Evolutionary conservation across 2,329 filamentous ascomycete genomes (phyloP).

Genomic region (Claviceps fusiformis): DNA sequence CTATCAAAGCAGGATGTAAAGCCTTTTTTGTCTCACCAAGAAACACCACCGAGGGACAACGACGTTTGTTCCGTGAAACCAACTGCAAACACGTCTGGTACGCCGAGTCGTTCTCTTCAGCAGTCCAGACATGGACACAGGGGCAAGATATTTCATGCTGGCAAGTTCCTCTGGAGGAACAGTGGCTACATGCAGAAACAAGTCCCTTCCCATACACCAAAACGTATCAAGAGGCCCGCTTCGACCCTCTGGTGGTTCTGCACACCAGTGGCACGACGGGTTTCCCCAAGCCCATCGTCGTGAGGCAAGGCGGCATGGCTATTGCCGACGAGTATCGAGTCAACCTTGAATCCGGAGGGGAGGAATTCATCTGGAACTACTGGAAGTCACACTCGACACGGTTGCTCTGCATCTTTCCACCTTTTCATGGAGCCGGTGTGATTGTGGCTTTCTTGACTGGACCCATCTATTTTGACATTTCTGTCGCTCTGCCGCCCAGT

Average conservation of each 20-base stretch:
- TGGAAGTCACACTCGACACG: not conserved
- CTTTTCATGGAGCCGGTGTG: constrained; percentile 25
- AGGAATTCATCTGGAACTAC: not conserved
- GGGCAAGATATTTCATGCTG: constrained; percentile 21
- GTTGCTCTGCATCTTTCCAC: constrained; percentile 17
- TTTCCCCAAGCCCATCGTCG: constrained; percentile 21
- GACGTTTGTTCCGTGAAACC: constrained; percentile 28
- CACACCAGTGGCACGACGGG: constrained; percentile 9
- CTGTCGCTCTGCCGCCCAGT: constrained; percentile 16
- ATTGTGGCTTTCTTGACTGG: constrained; percentile 4
- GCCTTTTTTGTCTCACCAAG: constrained; percentile 6
- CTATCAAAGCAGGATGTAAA: constrained; percentile 7
- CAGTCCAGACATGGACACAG: constrained; percentile 7
- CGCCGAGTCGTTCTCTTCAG: constrained; percentile 5
- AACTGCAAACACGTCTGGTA: constrained; percentile 27
- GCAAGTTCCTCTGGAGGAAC: constrained; percentile 18
- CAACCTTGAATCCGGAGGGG: constrained; percentile 7
- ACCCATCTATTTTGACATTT: constrained; percentile 16
- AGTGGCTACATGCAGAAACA: constrained; percentile 25
- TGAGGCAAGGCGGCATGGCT: constrained; percentile 24
- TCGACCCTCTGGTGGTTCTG: constrained; percentile 5
- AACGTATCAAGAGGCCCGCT: constrained; percentile 5
- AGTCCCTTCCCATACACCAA: constrained; percentile 5
- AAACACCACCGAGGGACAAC: constrained; percentile 6
- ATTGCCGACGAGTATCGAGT: constrained; percentile 19